A percentile compares a stretch with the other conserved stretches of the same genome.
Evolutionary conservation across 139 green algal genomes (phyloP).

Genomic region (Tetradesmus lagerheimii): DNA sequence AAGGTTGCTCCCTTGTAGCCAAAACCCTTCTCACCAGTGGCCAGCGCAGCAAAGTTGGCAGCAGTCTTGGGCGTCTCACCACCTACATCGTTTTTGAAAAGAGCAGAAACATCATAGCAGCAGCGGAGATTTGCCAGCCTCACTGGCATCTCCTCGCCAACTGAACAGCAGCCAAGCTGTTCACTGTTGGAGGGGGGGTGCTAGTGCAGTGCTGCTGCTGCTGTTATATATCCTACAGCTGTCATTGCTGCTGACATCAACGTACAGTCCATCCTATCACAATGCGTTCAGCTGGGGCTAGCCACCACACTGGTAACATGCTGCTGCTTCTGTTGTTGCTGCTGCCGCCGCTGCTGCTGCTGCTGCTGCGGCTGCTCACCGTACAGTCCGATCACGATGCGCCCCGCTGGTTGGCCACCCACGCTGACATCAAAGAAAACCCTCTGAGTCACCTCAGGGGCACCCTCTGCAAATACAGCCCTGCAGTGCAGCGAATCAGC

Average conservation of each 20-base stretch:
- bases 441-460: constrained; percentile 28
- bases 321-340: not conserved
- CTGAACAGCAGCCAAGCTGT: too few relatives aligned
- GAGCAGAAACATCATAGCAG: too few relatives aligned
- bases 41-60: constrained; percentile 69
- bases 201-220: too few relatives aligned
- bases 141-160: too few relatives aligned
- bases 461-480: not conserved
- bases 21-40: constrained; percentile 69
- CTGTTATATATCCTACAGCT: too few relatives aligned
- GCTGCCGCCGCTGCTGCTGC: not conserved
- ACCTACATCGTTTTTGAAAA: not conserved
- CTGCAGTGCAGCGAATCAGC: not conserved
- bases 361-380: constrained; percentile 49
- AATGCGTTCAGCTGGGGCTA: too few relatives aligned
- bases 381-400: constrained; percentile 92
- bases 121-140: too few relatives aligned
- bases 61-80: constrained; percentile 72
- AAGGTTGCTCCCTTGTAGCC: constrained; percentile 73
- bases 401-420: constrained; percentile 78
- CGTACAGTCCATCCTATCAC: too few relatives aligned
- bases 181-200: too few relatives aligned
- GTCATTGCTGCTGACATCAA: too few relatives aligned
- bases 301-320: not conserved
- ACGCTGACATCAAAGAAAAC: constrained; percentile 94